phyloP scores from a whole-genome alignment of 371 early-diverging fungal genomes.

The Saksenaea oblongispora region DNA sequence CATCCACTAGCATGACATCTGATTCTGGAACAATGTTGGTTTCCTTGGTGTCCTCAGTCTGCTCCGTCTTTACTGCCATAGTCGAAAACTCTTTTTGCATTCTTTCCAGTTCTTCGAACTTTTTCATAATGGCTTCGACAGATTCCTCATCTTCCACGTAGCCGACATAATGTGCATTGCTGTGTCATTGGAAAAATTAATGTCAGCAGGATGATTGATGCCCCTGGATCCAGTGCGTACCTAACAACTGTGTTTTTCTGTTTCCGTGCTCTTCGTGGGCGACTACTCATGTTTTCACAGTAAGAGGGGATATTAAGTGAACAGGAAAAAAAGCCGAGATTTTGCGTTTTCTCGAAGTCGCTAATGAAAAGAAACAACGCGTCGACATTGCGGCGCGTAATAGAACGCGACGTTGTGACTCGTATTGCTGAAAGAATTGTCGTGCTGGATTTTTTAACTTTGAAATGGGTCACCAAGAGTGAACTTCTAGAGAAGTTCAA shows the following conservation, averaged over 20 bases:
- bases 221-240: slow-evolving; percentile 19
- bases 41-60: neutral
- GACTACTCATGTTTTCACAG: slow-evolving; percentile 39
- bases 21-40: slow-evolving; percentile 5
- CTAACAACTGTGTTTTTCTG: slow-evolving; percentile 29
- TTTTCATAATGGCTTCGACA: slow-evolving; percentile 94
- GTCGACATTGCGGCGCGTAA: neutral
- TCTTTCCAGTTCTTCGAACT: slow-evolving; percentile 91
- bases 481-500: too few relatives aligned
- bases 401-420: neutral
- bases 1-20: slow-evolving; percentile 10
- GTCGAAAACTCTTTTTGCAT: slow-evolving; percentile 79
- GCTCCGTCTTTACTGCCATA: slow-evolving; percentile 17
- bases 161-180: slow-evolving; percentile 90
- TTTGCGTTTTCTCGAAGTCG: neutral
- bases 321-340: neutral
- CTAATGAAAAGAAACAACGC: slow-evolving; percentile 3
- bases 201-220: neutral
- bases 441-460: too few relatives aligned
- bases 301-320: neutral
- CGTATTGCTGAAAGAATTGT: neutral
- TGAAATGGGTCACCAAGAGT: too few relatives aligned
- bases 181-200: slow-evolving; percentile 21
- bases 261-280: slow-evolving; percentile 49
- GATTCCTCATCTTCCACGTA: slow-evolving; percentile 96